Evolutionary conservation across 768 basidiomycete species (phyloP).

Genomic region (Rhodotorula paludigena): DNA sequence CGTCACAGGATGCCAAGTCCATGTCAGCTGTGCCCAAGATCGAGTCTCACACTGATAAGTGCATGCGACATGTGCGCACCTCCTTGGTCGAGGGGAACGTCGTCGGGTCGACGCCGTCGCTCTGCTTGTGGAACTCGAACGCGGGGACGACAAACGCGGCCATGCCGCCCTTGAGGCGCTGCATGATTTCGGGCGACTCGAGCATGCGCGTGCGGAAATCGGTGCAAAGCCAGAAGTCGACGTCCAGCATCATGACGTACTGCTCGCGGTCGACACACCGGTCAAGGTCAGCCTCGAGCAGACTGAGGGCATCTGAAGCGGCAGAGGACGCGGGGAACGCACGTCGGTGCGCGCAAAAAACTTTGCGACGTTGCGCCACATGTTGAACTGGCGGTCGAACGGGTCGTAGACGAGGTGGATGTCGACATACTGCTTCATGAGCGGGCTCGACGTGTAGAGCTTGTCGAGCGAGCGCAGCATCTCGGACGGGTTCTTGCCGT

Average conservation of each 20-base stretch:
- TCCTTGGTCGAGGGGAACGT: conserved; percentile 66
- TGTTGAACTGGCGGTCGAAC: conserved; percentile 73
- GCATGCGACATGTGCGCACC: conserved; percentile 49
- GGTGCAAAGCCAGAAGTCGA: conserved; percentile 80
- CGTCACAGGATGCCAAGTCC: conserved; percentile 43
- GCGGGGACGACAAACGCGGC: conserved; percentile 77
- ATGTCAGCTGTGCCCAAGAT: not conserved
- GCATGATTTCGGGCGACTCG: conserved; percentile 50
- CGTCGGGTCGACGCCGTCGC: conserved; percentile 58
- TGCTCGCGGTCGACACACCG: not conserved
- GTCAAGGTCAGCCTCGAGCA: not conserved
- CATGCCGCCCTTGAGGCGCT: conserved; percentile 54
- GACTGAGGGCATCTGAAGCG: not conserved
- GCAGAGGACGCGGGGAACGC: not conserved
- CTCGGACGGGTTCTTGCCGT: conserved; percentile 45
- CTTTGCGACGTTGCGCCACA: conserved; percentile 81
- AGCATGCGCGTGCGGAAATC: conserved; percentile 64
- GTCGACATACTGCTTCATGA: conserved; percentile 67
- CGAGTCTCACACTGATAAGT: not conserved
- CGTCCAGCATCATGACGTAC: conserved; percentile 84
- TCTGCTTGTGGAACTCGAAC: conserved; percentile 68
- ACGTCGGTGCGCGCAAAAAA: conserved; percentile 70
- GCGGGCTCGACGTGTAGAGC: conserved; percentile 63
- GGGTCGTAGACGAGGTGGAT: conserved; percentile 78
- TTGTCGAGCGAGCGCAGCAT: conserved; percentile 62